Evolutionary conservation across 2,329 filamentous ascomycete species (phyloP), one percentile per base, ranked within the genome.

Genomic region (Pyrenochaeta sp.): DNA sequence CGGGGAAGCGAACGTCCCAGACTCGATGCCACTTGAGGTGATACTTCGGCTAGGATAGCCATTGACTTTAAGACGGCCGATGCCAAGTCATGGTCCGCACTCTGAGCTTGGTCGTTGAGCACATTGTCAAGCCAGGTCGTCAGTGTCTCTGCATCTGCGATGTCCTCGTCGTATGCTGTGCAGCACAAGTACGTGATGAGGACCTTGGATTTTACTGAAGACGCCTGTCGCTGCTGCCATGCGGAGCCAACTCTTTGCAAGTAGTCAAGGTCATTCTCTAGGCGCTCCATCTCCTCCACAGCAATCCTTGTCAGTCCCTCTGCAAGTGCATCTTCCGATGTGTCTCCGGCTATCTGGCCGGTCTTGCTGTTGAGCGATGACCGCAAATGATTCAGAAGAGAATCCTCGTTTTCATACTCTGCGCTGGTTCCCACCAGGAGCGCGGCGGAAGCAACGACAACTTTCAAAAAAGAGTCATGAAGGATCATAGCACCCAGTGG

Each of bases 231-330:
- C 78, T 97, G 94, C 75, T 98, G 93, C 79, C 90, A 93, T 5
- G 89, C 85, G 1, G 93, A 94, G 55, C 91, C 91, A 56, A 98
- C 74, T 19, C 74, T 86, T 67, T 91, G 89, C 43, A 97, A 83
- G 75, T 97, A 98, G 77, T 98, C 95, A 1, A 92, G 90, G 58
- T 91, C 91, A 48, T 93, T 92, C 65, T 98, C 93, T 22, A 99
- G 82, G 50, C 93, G 87, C 67, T 89, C 88, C 83, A 98, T 92
- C 73, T 96, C 91, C 60, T 96, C 91, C 10, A 87, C 83, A 34
- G 93, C 89, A 64, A 96, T 86, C 46, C 86, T 86, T 1, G 91
- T 87, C 62, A 95, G 86, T 7, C 81, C 80, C 58, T 85, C 82
- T 12, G 87, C 69, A 5, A 78, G 69, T 8, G 71, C 66, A 44